Conservation (phyloP, 306 rosid species). For the Alnus rubra region DNA sequence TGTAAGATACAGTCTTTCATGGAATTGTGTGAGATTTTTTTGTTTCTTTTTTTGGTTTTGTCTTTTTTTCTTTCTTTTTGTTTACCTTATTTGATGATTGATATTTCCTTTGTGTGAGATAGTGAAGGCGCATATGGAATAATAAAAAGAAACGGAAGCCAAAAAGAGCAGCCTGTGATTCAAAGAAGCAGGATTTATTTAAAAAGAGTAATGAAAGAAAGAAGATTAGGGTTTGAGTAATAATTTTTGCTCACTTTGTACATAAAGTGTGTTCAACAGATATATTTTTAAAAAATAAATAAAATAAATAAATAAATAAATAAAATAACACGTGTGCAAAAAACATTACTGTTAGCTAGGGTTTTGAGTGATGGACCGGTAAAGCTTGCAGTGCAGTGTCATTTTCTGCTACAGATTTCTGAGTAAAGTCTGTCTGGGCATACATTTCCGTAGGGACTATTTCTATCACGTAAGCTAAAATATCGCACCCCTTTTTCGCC, state of each 20-base stretch:
- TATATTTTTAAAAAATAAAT: no score
- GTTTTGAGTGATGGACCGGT: conserved; percentile 48
- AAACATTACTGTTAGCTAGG: conserved; percentile 18
- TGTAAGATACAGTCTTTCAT: conserved; percentile 29
- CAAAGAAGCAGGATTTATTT: conserved; percentile 15
- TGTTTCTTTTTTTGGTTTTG: neutral
- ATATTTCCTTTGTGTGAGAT: conserved; percentile 11
- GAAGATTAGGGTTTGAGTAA: conserved; percentile 42
- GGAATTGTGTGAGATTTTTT: conserved; percentile 4
- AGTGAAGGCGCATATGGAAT: conserved; percentile 29
- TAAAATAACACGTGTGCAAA: no score
- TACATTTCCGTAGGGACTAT: conserved; percentile 80
- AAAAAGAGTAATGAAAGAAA: conserved; percentile 20
- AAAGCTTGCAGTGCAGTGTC: conserved; percentile 91
- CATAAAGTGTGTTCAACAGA: no score
- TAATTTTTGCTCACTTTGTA: no score
- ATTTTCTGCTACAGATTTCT: conserved; percentile 63
- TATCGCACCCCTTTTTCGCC: conserved; percentile 33
- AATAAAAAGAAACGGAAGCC: conserved; percentile 20
- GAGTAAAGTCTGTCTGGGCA: conserved; percentile 50
- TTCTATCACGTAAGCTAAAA: conserved; percentile 27
- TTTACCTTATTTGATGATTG: conserved; percentile 8
- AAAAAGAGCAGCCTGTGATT: conserved; percentile 24
- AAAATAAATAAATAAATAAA: no score
- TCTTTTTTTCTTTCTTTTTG: conserved; percentile 14